Percentiles rank a stretch among this genome's conserved stretches.
phyloP scores from a whole-genome alignment of 2,329 filamentous ascomycete species.

The Colletotrichum sp. region DNA sequence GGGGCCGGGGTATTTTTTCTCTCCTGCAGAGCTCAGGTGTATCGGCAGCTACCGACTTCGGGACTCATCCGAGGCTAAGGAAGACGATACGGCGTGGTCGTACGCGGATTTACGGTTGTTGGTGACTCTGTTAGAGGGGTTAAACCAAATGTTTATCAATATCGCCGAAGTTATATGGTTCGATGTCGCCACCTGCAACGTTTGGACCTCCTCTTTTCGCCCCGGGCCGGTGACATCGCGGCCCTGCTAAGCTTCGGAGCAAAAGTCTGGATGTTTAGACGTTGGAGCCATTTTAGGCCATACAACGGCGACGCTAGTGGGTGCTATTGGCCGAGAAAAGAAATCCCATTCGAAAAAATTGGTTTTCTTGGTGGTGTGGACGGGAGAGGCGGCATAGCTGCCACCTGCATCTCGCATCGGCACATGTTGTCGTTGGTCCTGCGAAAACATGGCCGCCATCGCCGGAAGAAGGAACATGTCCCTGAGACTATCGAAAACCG shows the following conservation, averaged over 20 bases:
- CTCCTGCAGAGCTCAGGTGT: slow-evolving; percentile 2
- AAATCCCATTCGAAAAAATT: neutral
- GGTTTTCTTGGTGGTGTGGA: neutral
- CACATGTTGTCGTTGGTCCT: neutral
- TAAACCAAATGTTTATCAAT: neutral
- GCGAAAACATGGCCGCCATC: neutral
- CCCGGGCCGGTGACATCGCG: neutral
- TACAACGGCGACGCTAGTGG: slow-evolving; percentile 6
- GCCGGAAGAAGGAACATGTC: slow-evolving; percentile 5
- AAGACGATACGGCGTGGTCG: neutral
- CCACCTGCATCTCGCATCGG: neutral
- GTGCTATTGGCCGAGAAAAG: slow-evolving; percentile 1
- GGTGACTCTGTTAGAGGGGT: neutral
- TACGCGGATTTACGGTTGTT: neutral
- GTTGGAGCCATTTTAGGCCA: neutral
- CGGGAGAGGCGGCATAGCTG: neutral
- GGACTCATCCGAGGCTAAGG: slow-evolving; percentile 9
- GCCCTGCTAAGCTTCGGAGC: neutral
- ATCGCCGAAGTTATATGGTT: slow-evolving; percentile 3
- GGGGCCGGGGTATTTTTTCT: neutral
- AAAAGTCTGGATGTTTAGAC: neutral
- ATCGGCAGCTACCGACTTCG: slow-evolving; percentile 5
- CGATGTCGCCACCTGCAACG: slow-evolving; percentile 13
- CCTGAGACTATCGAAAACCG: slow-evolving; percentile 1
- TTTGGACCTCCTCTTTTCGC: neutral